phyloP scores from a whole-genome alignment of 2,329 filamentous ascomycete species.

The Fusarium sterilihyphosum region DNA sequence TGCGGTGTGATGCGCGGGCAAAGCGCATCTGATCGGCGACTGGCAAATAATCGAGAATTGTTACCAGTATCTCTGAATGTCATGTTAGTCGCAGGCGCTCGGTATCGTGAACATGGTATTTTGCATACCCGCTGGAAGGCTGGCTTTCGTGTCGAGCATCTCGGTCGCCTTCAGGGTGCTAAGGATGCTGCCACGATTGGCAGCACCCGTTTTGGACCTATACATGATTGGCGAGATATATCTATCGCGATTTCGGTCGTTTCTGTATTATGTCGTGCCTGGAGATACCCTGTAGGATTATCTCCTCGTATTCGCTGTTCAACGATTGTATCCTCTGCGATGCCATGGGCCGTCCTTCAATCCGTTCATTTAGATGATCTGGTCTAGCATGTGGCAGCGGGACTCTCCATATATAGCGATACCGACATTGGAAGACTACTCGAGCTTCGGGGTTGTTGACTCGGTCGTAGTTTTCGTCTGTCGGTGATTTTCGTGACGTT shows the following conservation, averaged over 20 bases:
- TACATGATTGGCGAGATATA: constrained; percentile 50
- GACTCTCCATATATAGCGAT: constrained; percentile 18
- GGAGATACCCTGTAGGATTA: neutral
- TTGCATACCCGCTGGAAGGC: constrained; percentile 79
- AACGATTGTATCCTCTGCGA: constrained; percentile 16
- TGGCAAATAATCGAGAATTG: constrained; percentile 89
- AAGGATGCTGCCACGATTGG: constrained; percentile 67
- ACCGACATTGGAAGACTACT: constrained; percentile 23
- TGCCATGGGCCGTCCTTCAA: constrained; percentile 26
- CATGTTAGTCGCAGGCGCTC: constrained; percentile 9
- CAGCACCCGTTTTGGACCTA: constrained; percentile 53
- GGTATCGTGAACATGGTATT: neutral
- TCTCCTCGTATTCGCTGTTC: constrained; percentile 9
- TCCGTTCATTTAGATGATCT: constrained; percentile 24
- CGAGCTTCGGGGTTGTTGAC: neutral
- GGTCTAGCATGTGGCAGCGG: constrained; percentile 35
- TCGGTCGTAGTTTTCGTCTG: neutral
- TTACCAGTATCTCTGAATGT: constrained; percentile 79
- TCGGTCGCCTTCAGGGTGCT: constrained; percentile 81
- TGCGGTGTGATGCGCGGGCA: constrained; percentile 82
- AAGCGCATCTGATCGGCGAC: constrained; percentile 86
- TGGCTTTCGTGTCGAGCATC: constrained; percentile 80
- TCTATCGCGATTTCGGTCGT: neutral
- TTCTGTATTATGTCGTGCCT: neutral
- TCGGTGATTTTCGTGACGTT: neutral